Base-by-base conservation (phyloP, 2,329 filamentous ascomycete species). In the Alternaria hordeiaustralica region DNA sequence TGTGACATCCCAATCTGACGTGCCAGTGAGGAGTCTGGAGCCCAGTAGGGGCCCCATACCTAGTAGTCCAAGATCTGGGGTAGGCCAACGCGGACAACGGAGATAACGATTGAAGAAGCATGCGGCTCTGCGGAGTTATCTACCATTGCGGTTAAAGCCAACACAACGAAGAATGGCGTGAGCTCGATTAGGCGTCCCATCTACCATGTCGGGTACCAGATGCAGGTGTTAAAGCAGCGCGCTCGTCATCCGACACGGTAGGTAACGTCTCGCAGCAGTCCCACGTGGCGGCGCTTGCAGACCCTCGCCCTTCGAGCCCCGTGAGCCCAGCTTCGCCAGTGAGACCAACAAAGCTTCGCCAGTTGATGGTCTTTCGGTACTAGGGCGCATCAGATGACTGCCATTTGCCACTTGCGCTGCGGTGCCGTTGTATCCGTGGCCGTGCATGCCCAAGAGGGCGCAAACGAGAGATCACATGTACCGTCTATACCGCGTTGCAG, bases 331-430 rank as follows among this genome's bases (percentile, higher is more conserved):
- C 10, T 2, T 3, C 11, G 2, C 28, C 28, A 51, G 13, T 36
- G 13, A 36, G 30, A n/a, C 5, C 9, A 4, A 30, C 10, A 11
- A 18, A 36, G 10, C 28, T 21, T 36, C 12, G 3, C 5, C 10
- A 7, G 6, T 2, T 3, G 3, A 1, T 10, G n/a, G 3, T 21
- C 7, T 30, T 21, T 5, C 15, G 2, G 2, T 18, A 0, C 46
- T 11, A 4, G 18, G 2, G 13, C 9, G 28, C 13, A 23, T 30
- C 9, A 15, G 1, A 23, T 36, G 20, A 21, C 28, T 28, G 28
- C 49, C 36, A 41, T 51, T 30, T 21, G 28, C 28, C 6, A 15
- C 49, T 45, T n/a, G 6, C 25, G 18, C 26, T 3, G 25, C 10
- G 10, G 26, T 49, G n/a, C 25, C n/a, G 25, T 49, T 41, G 6